phyloP scores from a whole-genome alignment of 2,329 filamentous ascomycete genomes.

The Trichoderma sp. region DNA sequence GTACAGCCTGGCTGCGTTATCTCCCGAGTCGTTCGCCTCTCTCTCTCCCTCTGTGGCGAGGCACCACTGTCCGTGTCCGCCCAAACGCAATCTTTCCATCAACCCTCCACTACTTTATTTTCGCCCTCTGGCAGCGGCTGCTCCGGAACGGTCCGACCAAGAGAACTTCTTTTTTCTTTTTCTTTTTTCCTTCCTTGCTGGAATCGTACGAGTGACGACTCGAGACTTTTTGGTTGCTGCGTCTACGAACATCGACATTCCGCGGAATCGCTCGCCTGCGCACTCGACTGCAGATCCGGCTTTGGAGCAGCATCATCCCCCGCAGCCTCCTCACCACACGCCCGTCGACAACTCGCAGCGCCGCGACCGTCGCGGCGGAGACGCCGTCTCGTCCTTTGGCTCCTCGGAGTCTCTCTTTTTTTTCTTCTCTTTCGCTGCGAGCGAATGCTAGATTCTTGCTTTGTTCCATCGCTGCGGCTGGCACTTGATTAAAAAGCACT shows the following conservation, averaged over 20 bases:
- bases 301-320: slow-evolving; percentile 10
- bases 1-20: background rate
- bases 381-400: slow-evolving; percentile 18
- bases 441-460: slow-evolving; percentile 7
- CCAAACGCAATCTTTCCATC: slow-evolving; percentile 8
- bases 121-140: slow-evolving; percentile 16
- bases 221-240: background rate
- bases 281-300: background rate
- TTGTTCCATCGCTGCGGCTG: background rate
- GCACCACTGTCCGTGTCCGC: background rate
- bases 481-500: slow-evolving; percentile 2
- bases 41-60: slow-evolving; percentile 8
- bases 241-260: background rate
- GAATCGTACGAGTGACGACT: background rate
- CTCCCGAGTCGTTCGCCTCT: slow-evolving; percentile 10
- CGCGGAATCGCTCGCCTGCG: background rate
- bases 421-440: slow-evolving; percentile 8
- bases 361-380: slow-evolving; percentile 21
- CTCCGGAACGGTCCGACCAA: slow-evolving; percentile 12
- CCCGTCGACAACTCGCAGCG: slow-evolving; percentile 1
- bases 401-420: slow-evolving; percentile 7
- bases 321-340: slow-evolving; percentile 6
- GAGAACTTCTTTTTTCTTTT: background rate
- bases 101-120: slow-evolving; percentile 1
- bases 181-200: background rate